Evolutionary conservation across 208 protist genomes (phyloP).

Genomic region (Trypanosoma platydactyli): DNA sequence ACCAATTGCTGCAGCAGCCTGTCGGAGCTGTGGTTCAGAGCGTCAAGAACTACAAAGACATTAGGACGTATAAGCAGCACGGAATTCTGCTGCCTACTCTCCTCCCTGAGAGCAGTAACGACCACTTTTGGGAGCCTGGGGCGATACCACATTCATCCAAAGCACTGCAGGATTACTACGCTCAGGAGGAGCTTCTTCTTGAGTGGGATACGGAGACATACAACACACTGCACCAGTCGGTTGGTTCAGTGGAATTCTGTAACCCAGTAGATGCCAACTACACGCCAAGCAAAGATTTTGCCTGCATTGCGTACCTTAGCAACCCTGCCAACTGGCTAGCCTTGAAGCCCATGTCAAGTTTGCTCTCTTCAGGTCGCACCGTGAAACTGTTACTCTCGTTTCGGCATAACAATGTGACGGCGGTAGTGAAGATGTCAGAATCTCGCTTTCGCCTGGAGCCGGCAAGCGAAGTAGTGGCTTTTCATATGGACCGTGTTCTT

Average conservation of each 20-base stretch:
- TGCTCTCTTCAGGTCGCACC: slow-evolving; percentile 31
- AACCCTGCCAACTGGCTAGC: slow-evolving; percentile 38
- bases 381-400: slow-evolving; percentile 46
- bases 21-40: slow-evolving; percentile 7
- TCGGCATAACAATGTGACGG: slow-evolving; percentile 34
- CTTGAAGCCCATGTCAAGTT: slow-evolving; percentile 41
- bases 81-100: slow-evolving; percentile 17
- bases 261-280: slow-evolving; percentile 36
- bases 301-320: slow-evolving; percentile 35
- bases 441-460: slow-evolving; percentile 36
- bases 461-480: slow-evolving; percentile 35
- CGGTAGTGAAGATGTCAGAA: slow-evolving; percentile 50
- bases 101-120: not conserved
- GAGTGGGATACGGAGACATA: slow-evolving; percentile 11
- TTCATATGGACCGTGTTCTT: slow-evolving; percentile 44
- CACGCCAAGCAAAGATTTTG: slow-evolving; percentile 29
- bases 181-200: not conserved
- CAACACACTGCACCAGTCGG: not conserved
- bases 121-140: slow-evolving; percentile 15
- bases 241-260: slow-evolving; percentile 26
- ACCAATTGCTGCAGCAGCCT: not conserved
- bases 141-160: slow-evolving; percentile 7
- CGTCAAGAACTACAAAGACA: slow-evolving; percentile 13
- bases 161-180: slow-evolving; percentile 4
- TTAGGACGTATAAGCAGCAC: slow-evolving; percentile 17